Percentiles rank a stretch among this genome's conserved stretches.
phyloP scores from a whole-genome alignment of 805 yeast species.

The Maudiozyma serrabonitensis region DNA sequence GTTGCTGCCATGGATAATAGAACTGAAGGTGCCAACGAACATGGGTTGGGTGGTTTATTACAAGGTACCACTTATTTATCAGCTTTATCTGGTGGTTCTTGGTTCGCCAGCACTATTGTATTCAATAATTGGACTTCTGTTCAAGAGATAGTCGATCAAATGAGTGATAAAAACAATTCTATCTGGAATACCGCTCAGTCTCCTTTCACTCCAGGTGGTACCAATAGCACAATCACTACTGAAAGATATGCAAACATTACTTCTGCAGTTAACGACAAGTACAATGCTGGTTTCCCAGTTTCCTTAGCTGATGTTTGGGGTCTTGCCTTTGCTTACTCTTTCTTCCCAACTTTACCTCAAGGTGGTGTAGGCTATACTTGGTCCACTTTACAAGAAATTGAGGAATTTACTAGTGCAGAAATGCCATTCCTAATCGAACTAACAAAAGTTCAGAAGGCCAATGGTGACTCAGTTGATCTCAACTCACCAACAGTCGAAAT shows the following conservation, averaged over 20 bases:
- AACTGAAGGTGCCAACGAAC: constrained; percentile 42
- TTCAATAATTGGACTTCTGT: constrained; percentile 66
- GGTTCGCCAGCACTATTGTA: constrained; percentile 64
- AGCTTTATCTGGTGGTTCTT: constrained; percentile 78
- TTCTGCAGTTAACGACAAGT: constrained; percentile 42
- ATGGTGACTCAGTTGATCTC: constrained; percentile 40
- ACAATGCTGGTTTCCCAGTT: constrained; percentile 54
- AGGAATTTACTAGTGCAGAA: constrained; percentile 46
- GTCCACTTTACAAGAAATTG: constrained; percentile 48
- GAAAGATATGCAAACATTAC: constrained; percentile 42
- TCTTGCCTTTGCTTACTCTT: constrained; percentile 59
- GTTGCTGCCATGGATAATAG: constrained; percentile 74
- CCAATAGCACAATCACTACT: constrained; percentile 41
- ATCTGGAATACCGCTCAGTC: constrained; percentile 61
- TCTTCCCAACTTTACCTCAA: constrained; percentile 49
- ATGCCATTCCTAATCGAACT: constrained; percentile 68
- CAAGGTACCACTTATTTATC: constrained; percentile 62
- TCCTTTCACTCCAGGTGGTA: constrained; percentile 54
- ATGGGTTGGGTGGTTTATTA: constrained; percentile 64
- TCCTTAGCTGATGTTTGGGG: constrained; percentile 76
- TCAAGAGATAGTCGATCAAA: constrained; percentile 42
- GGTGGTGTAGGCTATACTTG: constrained; percentile 57
- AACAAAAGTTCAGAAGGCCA: constrained; percentile 56
- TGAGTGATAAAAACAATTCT: constrained; percentile 64
- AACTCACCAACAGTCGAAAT: constrained; percentile 63